phyloP scores from a whole-genome alignment of 2,329 filamentous ascomycete genomes.

The Epichloe brachyelytri region DNA sequence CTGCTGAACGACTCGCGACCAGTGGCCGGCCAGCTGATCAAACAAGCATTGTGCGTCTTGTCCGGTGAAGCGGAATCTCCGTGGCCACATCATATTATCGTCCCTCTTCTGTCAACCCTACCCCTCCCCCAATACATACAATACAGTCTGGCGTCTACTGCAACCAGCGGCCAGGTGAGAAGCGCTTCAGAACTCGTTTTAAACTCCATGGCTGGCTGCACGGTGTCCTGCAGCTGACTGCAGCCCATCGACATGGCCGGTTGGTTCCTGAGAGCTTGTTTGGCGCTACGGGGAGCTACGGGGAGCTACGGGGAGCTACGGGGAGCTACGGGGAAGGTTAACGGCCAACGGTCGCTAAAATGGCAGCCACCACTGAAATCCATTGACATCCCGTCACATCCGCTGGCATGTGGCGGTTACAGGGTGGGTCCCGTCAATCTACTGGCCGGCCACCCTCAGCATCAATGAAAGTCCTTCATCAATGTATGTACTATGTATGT shows the following conservation, averaged over 20 bases:
- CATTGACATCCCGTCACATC: background rate
- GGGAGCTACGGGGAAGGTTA: background rate
- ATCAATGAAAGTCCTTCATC: background rate
- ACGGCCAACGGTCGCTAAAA: constrained; percentile 5
- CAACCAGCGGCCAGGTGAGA: no score
- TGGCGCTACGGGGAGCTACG: background rate
- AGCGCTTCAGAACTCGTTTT: no score
- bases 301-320: background rate
- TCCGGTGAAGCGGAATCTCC: no score
- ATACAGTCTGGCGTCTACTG: no score
- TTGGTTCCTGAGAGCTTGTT: background rate
- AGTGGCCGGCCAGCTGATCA: no score
- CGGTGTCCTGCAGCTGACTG: background rate
- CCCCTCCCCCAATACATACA: no score
- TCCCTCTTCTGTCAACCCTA: no score
- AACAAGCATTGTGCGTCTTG: background rate
- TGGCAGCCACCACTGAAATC: background rate
- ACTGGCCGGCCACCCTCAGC: background rate
- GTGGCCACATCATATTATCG: no score
- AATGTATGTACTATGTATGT: no score
- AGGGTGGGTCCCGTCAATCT: background rate
- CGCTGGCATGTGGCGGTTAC: background rate
- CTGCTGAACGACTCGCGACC: no score
- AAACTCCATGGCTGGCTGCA: no score
- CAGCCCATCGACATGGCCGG: background rate